Evolutionary conservation across 768 basidiomycete genomes (phyloP).

Genomic region (Tubosaeta sp.): DNA sequence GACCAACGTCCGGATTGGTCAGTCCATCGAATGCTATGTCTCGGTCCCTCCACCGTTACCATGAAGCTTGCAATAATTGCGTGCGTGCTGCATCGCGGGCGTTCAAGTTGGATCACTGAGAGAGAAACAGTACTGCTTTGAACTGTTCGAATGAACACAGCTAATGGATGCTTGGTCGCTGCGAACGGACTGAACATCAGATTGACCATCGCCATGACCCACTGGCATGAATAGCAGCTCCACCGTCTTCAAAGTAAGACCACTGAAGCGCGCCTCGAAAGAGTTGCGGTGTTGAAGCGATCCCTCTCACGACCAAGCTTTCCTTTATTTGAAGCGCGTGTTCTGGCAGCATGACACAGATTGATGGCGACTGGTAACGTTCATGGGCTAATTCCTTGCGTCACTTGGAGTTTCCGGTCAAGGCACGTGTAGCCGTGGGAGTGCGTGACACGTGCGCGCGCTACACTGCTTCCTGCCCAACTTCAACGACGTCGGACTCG

Average conservation of each 20-base stretch:
- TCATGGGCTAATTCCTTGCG: neutral
- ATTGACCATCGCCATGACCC: slow-evolving; percentile 1
- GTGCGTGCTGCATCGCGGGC: slow-evolving; percentile 8
- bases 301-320: neutral
- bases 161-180: slow-evolving; percentile 2
- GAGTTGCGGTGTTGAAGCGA: neutral
- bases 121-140: slow-evolving; percentile 19
- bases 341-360: no score
- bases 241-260: neutral
- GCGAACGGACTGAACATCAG: neutral
- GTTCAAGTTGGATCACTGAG: slow-evolving; percentile 12
- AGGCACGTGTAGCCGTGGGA: neutral
- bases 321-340: neutral
- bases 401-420: neutral
- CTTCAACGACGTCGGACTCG: neutral
- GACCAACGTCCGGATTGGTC: slow-evolving; percentile 1
- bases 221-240: neutral
- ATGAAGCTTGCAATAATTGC: slow-evolving; percentile 8
- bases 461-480: neutral
- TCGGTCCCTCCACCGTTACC: slow-evolving; percentile 1
- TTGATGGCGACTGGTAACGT: neutral
- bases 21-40: slow-evolving; percentile 3
- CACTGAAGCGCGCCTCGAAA: neutral
- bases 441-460: no score
- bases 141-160: slow-evolving; percentile 12